Base-by-base conservation (phyloP, 495 filamentous ascomycete genomes). In the Penicillium lagena region DNA sequence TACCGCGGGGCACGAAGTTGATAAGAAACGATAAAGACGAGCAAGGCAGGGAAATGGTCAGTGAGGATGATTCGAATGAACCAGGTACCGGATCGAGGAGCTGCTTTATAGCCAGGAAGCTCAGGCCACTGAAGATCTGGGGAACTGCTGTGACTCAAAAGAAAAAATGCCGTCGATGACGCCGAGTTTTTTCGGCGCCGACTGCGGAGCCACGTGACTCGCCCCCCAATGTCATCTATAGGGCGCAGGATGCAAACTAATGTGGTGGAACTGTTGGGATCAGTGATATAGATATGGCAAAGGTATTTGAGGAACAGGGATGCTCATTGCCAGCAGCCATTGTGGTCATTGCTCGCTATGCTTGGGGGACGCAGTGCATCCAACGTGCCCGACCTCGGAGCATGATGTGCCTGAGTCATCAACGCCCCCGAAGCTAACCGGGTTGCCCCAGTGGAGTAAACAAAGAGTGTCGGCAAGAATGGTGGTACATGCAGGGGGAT, bases 201-300 rank as follows among this genome's bases (percentile, higher is more conserved):
- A 61, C 46, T 52, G 45, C 55, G 58, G 58, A 59, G 58, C 56
- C 58, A 61, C 58, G 55, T 61, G 58, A 49, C 12, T 22, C 22
- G 22, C 22, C 22, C 22, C 22, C 4, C 2, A 6, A 6, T 22
- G 22, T 6, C 22, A 22, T 22, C 22, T 22, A 22, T 22, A 22
- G 22, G 22, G 22, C 22, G 22, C 22, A 22, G 3, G 3, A 22
- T 22, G 22, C 22, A 22, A 22, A 22, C 22, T 22, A 22, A 22
- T 22, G 22, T 4, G 4, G 22, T 6, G 22, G 22, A 3, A 22
- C 22, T 22, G 22, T 22, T 22, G 2, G 2, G 22, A 22, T 22
- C 2, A 22, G 0, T 22, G 22, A 3, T 22, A 4, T 22, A 0
- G 2, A 22, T 3, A 22, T 22, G 22, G 2, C 2, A 22, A 22